These are phyloP conservation scores for Spatholobus suberectus DNA, from an alignment of 306 rosid genomes.

Conservation along the genomic window DNA sequence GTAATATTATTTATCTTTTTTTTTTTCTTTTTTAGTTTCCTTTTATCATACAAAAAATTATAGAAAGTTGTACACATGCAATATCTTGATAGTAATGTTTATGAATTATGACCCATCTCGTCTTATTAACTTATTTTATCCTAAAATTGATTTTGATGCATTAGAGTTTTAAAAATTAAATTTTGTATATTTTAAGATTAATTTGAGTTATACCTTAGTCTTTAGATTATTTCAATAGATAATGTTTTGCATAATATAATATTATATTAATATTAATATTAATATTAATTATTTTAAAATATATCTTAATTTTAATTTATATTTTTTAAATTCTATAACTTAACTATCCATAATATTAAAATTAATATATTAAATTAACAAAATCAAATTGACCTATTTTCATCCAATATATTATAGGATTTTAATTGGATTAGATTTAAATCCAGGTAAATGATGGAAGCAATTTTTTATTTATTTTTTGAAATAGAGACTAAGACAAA, in stretches of 20 bases:
- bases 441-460: not conserved
- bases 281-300: not conserved
- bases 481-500: not conserved
- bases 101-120: too few species aligned
- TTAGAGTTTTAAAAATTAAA: too few species aligned
- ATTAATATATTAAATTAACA: not conserved
- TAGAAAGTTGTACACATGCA: too few species aligned
- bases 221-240: not conserved
- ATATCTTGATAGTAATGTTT: too few species aligned
- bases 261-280: not conserved
- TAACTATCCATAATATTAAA: not conserved
- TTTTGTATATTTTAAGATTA: too few species aligned
- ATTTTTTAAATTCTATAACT: too few species aligned
- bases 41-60: too few species aligned
- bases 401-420: not conserved
- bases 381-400: not conserved
- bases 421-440: not conserved
- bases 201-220: not conserved
- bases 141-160: not conserved
- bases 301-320: not conserved
- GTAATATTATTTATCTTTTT: too few species aligned
- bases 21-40: too few species aligned
- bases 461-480: too few species aligned
- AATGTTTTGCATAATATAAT: not conserved
- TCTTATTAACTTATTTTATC: not conserved